Conservation (phyloP, 352 stramenopile species). For the Pythium aphanidermatum region DNA sequence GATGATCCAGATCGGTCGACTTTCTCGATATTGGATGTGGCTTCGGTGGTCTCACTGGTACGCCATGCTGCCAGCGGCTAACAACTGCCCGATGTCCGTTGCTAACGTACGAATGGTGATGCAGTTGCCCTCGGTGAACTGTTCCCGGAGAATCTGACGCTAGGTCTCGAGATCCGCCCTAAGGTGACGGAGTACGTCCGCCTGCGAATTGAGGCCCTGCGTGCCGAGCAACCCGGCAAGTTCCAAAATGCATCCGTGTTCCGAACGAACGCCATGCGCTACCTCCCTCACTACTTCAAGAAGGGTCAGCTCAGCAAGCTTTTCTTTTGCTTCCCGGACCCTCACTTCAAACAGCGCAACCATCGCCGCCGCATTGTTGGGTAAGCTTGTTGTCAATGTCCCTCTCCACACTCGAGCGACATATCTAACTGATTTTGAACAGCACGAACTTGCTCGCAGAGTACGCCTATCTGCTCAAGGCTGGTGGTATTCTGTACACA, state of each 20-base stretch:
- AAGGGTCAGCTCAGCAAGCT: constrained; percentile 93
- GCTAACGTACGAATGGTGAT: constrained; percentile 8
- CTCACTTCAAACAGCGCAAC: constrained; percentile 99
- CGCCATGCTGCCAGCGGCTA: background rate
- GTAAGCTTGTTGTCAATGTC: constrained; percentile 24
- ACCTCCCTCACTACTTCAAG: constrained; percentile 78
- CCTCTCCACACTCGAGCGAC: background rate
- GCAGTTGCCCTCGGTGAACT: constrained; percentile 86
- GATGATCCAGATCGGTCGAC: constrained; percentile 64
- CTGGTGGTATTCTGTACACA: constrained; percentile 93
- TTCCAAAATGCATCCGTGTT: constrained; percentile 96
- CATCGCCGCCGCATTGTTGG: constrained; percentile 91
- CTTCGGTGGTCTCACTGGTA: constrained; percentile 94
- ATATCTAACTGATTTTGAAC: background rate
- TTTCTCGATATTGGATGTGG: constrained; percentile 97
- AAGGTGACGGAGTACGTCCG: constrained; percentile 93
- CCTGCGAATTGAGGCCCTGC: constrained; percentile 86
- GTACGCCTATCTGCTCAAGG: constrained; percentile 95
- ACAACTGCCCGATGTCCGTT: background rate
- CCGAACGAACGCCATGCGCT: constrained; percentile 96
- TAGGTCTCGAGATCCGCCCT: constrained; percentile 97
- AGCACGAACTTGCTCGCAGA: constrained; percentile 92
- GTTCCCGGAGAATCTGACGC: constrained; percentile 91
- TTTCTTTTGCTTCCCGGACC: constrained; percentile 99
- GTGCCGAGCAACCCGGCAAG: constrained; percentile 59